Conservation (phyloP, 371 early-diverging fungal genomes). For the Lichtheimia ramosa region DNA sequence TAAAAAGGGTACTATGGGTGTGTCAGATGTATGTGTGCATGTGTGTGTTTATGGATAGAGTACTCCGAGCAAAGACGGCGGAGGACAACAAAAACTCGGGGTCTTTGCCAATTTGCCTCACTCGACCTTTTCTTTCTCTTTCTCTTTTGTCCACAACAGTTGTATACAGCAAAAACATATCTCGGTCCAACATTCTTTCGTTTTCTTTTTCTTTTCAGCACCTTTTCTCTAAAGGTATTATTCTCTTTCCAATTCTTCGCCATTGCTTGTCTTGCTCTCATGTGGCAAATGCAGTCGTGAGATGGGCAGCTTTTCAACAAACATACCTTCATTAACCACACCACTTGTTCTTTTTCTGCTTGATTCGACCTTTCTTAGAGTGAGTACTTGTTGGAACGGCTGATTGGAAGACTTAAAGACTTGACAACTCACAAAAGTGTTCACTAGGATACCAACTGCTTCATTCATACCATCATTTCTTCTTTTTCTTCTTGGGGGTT, state of each 20-base stretch:
- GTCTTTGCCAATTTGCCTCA: too few species aligned
- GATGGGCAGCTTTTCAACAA: background rate
- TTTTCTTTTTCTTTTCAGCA: background rate
- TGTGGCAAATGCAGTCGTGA: conserved; percentile 4
- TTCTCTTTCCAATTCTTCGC: background rate
- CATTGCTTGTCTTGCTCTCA: background rate
- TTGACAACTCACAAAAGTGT: background rate
- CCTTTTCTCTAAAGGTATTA: background rate
- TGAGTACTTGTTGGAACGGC: background rate
- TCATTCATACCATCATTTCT: conserved; percentile 4
- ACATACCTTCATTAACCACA: background rate
- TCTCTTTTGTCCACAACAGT: background rate
- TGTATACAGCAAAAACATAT: too few species aligned
- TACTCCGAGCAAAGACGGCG: too few species aligned
- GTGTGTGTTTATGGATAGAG: too few species aligned
- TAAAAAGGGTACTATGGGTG: too few species aligned
- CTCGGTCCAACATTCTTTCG: background rate
- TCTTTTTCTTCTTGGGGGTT: background rate
- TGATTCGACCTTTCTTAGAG: background rate
- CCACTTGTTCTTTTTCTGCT: background rate
- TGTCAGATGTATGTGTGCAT: too few species aligned
- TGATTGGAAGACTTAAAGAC: background rate
- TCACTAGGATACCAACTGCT: conserved; percentile 4
- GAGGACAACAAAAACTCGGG: too few species aligned
- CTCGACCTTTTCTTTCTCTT: conserved; percentile 6